Base-by-base conservation (phyloP, 2,329 filamentous ascomycete species). In the Phialophora tarda region DNA sequence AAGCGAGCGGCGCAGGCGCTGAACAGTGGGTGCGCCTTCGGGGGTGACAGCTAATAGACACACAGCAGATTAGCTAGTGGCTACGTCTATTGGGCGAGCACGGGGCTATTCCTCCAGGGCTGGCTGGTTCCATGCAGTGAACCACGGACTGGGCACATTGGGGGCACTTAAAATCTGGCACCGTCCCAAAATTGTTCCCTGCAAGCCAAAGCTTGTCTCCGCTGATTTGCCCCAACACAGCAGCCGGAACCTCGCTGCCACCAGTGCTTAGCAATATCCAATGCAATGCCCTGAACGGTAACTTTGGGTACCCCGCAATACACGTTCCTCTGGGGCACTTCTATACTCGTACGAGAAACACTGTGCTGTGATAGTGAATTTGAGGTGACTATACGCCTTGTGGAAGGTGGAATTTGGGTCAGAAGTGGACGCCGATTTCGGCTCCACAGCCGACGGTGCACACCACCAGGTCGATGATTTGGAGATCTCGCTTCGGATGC, bases 181-280 rank as follows among this genome's bases (percentile, higher is more conserved):
- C 38, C 41, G 21, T 32, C 41, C 30, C 57, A 24, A 30, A 48
- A 32, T 32, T 32, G 48, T 32, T 8, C 44, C 21, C 10, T 21
- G 47, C 32, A 51, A 61, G n/a, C 21, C 48, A 51, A 61, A 61
- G 59, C 59, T 61, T 61, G 59, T 41, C 23, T 61, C 5, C 50
- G 59, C 26, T 30, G 28, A 30, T 38, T 28, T 61, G 59, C 59
- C 59, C 59, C 59, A 30, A 61, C 47, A 26, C 28, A 44, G 59
- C 48, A 61, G 26, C 28, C 34, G 30, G 59, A 34, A 53, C 59
- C 34, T 38, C 50, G 23, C 30, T 60, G 23, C 56, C n/a, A 23
- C 56, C 26, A 14, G 44, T 51, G 57, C 57, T 59, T 59, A 59
- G 57, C 57, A 59, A 59, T 59, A 28, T 44, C 38, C 38, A n/a